phyloP scores from a whole-genome alignment of 2,329 filamentous ascomycete genomes.

The Pseudocercospora ulei region DNA sequence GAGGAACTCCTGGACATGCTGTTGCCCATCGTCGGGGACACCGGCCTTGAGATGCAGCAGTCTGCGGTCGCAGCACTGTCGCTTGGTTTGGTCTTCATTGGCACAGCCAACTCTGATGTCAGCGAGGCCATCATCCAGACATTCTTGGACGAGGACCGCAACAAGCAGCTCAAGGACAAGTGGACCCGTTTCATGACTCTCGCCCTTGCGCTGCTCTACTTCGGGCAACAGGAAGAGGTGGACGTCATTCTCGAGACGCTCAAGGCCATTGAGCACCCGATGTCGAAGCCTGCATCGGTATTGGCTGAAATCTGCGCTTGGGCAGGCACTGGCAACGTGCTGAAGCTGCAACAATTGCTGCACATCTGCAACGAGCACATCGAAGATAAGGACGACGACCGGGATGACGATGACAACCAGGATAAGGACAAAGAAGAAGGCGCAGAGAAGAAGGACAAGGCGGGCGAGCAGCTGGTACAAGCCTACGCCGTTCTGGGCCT shows the following conservation, averaged over 20 bases:
- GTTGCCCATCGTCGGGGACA: constrained; percentile 77
- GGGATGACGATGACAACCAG: constrained; percentile 46
- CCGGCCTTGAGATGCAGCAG: constrained; percentile 80
- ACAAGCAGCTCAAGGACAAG: constrained; percentile 87
- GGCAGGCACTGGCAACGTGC: constrained; percentile 91
- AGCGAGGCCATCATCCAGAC: constrained; percentile 87
- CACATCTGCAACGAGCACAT: constrained; percentile 98
- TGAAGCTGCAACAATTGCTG: constrained; percentile 93
- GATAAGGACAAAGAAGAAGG: constrained; percentile 67
- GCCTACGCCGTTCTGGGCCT: constrained; percentile 92
- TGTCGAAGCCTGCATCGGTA: constrained; percentile 90
- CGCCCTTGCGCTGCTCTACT: constrained; percentile 85
- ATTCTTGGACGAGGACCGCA: constrained; percentile 84
- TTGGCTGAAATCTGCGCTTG: constrained; percentile 94
- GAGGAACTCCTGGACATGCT: constrained; percentile 77
- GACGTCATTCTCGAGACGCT: constrained; percentile 94
- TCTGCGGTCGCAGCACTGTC: constrained; percentile 92
- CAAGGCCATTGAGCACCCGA: constrained; percentile 92
- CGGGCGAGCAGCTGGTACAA: constrained; percentile 82
- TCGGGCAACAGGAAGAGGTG: constrained; percentile 96
- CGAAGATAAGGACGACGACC: constrained; percentile 63
- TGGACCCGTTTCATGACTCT: constrained; percentile 96
- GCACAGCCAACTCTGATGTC: constrained; percentile 81
- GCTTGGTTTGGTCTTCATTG: constrained; percentile 82
- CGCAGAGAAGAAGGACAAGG: constrained; percentile 54